Evolutionary conservation across 768 basidiomycete genomes (phyloP), one percentile per base, ranked within the genome.

Genomic region (Tubosaeta sp.): DNA sequence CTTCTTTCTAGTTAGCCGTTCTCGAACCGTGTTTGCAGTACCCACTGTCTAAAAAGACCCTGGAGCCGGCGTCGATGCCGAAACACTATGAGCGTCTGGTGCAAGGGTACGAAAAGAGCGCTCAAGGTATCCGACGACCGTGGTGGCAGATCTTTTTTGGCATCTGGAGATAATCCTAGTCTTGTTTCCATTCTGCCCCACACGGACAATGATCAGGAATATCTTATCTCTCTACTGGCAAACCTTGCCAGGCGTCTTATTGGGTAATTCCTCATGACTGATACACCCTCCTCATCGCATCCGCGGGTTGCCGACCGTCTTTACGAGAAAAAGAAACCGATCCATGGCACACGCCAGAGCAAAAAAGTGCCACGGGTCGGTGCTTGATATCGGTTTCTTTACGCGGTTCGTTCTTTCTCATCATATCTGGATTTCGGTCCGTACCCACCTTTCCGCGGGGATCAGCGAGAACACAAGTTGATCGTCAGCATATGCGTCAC

Each of bases 61-160:
- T 88, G 47, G 73, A 77, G 43, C 90, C 90, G 4, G 79, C 82
- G 11, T 88, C 88, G 6, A 79, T 78, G 67, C 87, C 88, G 24
- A 69, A 74, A 46, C 81, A 92, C 68, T 92, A 92, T 59, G 75
- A 82, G 39, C 80, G 85, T 22, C 77, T 92, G 9, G 74, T 81
- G 1, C 86, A 87, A 58, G 89, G 81, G 6, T 82, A 84, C 54
- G 82, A 88, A 52, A 87, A 85, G 69, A 87, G 85, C 58, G 78
- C 81, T 11, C 73, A 82, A 60, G 89, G 89, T n/a, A 85, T 89
- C 39, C 78, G 78, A 30, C 73, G 89, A 48, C 87, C 89, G 3
- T 83, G 84, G 84, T 91, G 89, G 89, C 89, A 91, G 65, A 70
- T 86, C 38, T 87, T 91, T 66, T 84, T 91, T 57, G 80, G 80